A percentile compares a stretch with the other conserved stretches of the same genome.
Conservation (phyloP, 148 eudicot genomes). For the Vaccinium myrtillus region DNA sequence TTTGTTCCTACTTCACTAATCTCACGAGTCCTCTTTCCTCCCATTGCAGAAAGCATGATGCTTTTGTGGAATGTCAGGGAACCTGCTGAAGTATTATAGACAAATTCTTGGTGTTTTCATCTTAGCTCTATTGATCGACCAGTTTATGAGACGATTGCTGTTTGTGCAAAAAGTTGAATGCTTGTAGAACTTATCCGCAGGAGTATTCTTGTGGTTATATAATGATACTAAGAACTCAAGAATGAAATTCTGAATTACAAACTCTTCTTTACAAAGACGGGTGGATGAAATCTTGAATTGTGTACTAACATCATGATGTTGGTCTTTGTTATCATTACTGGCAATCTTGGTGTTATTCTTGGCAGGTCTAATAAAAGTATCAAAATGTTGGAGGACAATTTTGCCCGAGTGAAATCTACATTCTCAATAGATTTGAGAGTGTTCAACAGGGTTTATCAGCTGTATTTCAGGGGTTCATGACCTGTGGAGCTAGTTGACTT, state of each 20-base stretch:
- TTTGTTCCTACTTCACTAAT: not conserved
- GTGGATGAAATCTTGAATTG: not conserved
- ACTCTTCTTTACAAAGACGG: not conserved
- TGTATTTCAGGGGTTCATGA: not conserved
- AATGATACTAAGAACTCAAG: not conserved
- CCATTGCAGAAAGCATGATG: conserved; percentile 14
- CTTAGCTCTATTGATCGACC: not conserved
- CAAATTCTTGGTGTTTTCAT: not conserved
- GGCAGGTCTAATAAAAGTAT: not conserved
- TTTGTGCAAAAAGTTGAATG: not conserved
- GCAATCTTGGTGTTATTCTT: not conserved
- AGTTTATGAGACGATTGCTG: not conserved
- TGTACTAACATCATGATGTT: not conserved
- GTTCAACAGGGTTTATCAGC: not conserved
- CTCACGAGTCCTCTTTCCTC: not conserved
- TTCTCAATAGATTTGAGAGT: not conserved
- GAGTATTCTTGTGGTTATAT: not conserved
- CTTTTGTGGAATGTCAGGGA: not conserved
- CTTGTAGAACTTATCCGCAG: not conserved
- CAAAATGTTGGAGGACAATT: not conserved
- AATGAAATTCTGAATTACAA: not conserved
- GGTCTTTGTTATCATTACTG: not conserved
- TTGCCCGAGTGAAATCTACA: not conserved
- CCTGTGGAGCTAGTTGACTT: not conserved
- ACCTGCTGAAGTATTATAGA: not conserved